phyloP scores from a whole-genome alignment of 169 alveolate genomes.

The Plasmodium billcollinsi region DNA sequence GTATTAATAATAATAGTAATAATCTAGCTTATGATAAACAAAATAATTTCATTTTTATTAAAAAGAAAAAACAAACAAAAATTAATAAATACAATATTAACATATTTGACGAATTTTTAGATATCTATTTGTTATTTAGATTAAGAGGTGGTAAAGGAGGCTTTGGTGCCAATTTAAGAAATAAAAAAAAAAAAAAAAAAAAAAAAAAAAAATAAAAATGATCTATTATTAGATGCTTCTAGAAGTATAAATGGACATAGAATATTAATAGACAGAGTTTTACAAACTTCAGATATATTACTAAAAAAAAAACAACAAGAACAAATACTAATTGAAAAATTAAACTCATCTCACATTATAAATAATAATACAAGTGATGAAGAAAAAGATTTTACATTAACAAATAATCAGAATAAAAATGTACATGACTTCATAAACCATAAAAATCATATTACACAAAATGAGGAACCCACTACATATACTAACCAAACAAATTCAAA shows the following conservation, averaged over 20 bases:
- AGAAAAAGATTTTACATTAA: conserved; percentile 1
- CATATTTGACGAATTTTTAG: conserved; percentile 69
- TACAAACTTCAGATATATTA: conserved; percentile 49
- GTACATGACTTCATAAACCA: not conserved
- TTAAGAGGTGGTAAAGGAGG: conserved; percentile 72
- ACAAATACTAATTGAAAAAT: conserved; percentile 35
- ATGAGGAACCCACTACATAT: not conserved
- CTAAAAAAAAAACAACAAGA: conserved; percentile 47
- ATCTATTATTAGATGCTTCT: conserved; percentile 27
- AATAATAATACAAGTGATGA: conserved; percentile 25
- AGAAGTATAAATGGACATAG: conserved; percentile 50
- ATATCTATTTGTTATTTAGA: conserved; percentile 41
- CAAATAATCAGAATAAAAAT: not conserved
- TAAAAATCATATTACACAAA: not conserved
- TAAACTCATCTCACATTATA: conserved; percentile 3
- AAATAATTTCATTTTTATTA: conserved; percentile 11
- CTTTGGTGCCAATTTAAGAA: conserved; percentile 72
- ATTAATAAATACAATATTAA: conserved; percentile 14
- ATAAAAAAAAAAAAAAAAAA: conserved; percentile 64
- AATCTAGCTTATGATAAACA: not conserved
- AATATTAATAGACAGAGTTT: conserved; percentile 37
- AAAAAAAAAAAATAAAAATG: conserved; percentile 39
- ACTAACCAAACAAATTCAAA: not conserved
- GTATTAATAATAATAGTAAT: not conserved
- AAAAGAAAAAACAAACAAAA: conserved; percentile 12